Evolutionary conservation across 495 filamentous ascomycete genomes (phyloP), one percentile per base, ranked within the genome.

Genomic region (Margaritispora aquatica): DNA sequence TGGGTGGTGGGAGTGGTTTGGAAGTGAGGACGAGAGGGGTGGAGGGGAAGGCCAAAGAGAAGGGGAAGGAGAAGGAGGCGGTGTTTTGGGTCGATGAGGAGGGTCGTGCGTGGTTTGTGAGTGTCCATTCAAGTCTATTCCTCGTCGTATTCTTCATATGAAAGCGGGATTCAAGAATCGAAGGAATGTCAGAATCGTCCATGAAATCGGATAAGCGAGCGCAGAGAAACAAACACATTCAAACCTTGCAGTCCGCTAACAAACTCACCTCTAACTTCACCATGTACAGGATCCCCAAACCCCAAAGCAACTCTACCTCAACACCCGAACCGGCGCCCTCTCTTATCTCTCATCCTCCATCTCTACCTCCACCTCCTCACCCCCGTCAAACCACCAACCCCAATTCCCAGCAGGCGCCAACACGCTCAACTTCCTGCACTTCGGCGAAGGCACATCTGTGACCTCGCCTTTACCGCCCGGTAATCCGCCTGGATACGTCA

Each of bases 31-130:
- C 29, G 29, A 13, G 29, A 13, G 5, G 29, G 5, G 29, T 13
- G 29, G 29, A 13, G 29, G 5, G 5, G 29, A 34, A 34, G 29
- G 29, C 5, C 13, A 34, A 13, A 13, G 29, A 5, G 29, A 5
- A 13, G 5, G 5, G 5, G 29, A 13, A 5, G 29, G 52, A 31
- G n/a, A 55, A 55, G n/a, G 52, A 55, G 19, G 41, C 52, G 17
- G 55, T 58, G n/a, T 27, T 50, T 34, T 58, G 17, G 44, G 55
- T 58, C 22, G 55, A 58, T 26, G 19, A 36, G 17, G 13, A 31
- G 1, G 55, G 55, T 1, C 1, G 34, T 20, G 46, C 55, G 24
- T 58, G 22, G 17, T 10, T 58, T 22, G 55, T 51, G 3, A 2
- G 26, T 34, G 29, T 34, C 29, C 13, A 34, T 34, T 34, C n/a